phyloP scores from a whole-genome alignment of 2,329 filamentous ascomycete species.

The Ambrosiella cleistominuta region DNA sequence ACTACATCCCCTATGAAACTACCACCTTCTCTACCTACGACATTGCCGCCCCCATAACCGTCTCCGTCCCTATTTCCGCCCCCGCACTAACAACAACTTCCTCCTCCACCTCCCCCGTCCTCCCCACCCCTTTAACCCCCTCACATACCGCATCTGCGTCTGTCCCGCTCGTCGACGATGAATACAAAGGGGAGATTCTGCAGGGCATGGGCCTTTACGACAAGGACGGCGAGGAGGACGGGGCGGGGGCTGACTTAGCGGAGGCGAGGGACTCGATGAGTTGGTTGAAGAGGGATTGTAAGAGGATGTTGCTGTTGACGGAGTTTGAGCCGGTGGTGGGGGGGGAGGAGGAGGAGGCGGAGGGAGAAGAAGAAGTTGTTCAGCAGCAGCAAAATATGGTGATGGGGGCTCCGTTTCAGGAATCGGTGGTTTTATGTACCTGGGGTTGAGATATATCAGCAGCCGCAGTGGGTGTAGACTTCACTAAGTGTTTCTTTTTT shows the following conservation, averaged over 20 bases:
- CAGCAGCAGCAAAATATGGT: slow-evolving; percentile 13
- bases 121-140: not conserved
- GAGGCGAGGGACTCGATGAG: slow-evolving; percentile 37
- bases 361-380: slow-evolving; percentile 23
- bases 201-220: slow-evolving; percentile 76
- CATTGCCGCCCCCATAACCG: not conserved
- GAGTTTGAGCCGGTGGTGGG: slow-evolving; percentile 55
- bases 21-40: slow-evolving; percentile 6
- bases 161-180: slow-evolving; percentile 26
- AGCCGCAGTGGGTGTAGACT: too few relatives aligned
- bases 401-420: too few relatives aligned
- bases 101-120: not conserved
- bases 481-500: too few relatives aligned
- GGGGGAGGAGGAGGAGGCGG: slow-evolving; percentile 26
- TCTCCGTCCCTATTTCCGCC: not conserved
- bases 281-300: slow-evolving; percentile 42
- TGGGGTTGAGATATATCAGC: too few relatives aligned
- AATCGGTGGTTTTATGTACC: too few relatives aligned
- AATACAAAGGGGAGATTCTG: slow-evolving; percentile 51
- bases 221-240: slow-evolving; percentile 45
- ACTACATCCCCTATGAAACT: not conserved
- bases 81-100: not conserved
- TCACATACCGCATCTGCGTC: not conserved
- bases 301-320: slow-evolving; percentile 67
- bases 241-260: slow-evolving; percentile 24